Evolutionary conservation across 1,284 basidiomycete species (phyloP), one percentile per base, ranked within the genome.

Genomic region (Golubevia sp.): DNA sequence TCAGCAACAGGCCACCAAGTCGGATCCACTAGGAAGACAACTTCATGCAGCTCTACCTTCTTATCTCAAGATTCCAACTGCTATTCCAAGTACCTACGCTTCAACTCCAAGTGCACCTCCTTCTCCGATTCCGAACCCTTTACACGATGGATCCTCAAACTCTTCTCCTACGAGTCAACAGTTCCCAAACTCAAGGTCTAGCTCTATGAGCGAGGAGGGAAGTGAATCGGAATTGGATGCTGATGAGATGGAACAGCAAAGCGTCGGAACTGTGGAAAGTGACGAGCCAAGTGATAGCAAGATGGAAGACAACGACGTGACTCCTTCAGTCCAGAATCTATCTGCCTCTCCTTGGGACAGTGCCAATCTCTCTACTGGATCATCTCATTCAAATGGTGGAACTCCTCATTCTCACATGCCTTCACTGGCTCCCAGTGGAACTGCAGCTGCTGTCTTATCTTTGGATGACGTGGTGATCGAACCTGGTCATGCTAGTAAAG

Each of bases 11-110:
- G 11, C 30, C 5, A 34, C 5, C 30, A 34, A 34, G 30, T 50
- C 8, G 21, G 55, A 64, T 34, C 53, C 61, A 4, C 38, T 56
- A 26, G 54, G 58, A 21, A 21, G 50, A n/a, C 26, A 23, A 13
- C 55, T 58, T 20, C 23, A 51, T 7, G 55, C 62, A 1, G 70
- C 79, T 1, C 59, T 81, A 4, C 79, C 79, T 3, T 82, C 79
- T 3, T 82, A 81, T 49, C 78, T 82, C 56, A 79, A 79, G 62
- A 82, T 82, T 53, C 79, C 79, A 2, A 82, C 79, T 18, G 59
- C 74, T 11, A 79, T 81, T 20, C 78, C 78, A 21, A 74, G 77
- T 62, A 65, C 72, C 7, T 74, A 76, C 24, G 70, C 73, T 7
- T 67, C 59, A 11, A 58, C 71, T 15, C 62, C 59, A 7, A 63